Base-by-base conservation (phyloP, 129 eudicot genomes). In the Kitagawia praeruptora region DNA sequence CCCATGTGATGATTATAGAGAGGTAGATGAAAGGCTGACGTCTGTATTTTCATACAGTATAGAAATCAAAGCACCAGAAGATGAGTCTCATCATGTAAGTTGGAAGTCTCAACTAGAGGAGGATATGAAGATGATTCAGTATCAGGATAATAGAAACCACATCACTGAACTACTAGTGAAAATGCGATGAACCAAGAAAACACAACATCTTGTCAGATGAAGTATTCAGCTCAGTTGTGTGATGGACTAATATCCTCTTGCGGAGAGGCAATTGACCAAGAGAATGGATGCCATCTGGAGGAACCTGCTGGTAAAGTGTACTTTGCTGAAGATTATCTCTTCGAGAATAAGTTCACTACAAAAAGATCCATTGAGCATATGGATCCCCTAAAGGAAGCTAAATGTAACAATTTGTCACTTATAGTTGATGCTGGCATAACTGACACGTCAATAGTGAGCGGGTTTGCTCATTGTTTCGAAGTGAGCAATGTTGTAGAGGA, bases 71-170 rank as follows among this genome's bases (percentile, higher is more conserved):
- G 91, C 98, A 11, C 98, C 98, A 6, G 85, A 77, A 78, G 98
- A 94, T 70, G 97, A 86, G 79, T 85, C 85, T 63, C 96, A 86
- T 79, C 91, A 89, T 42, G 97, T 91, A 14, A 91, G 90, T 80
- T 92, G 98, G 98, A 91, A 94, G 78, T 77, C 88, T 77, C 96
- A 86, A 86, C 86, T 94, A 61, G 97, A 91, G 87, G 93, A 94
- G 84, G 98, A 92, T 77, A 94, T 90, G 96, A 92, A 89, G 84
- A 91, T 94, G 84, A 91, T 94, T 3, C 93, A 90, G 53, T 86
- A 75, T 82, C 97, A 94, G 70, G 98, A 94, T 76, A 94, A 88
- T 61, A 84, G 87, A 84, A 94, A 94, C 77, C 98, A 94, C 82
- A 91, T 94, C 23, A 82, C 70, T 46, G 97, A 94, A 86, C 96